Percentiles rank a stretch among this genome's conserved stretches.
These are phyloP conservation scores for Naganishia liquefaciens DNA, from an alignment of 1,284 basidiomycete genomes.

Conservation along the genomic window DNA sequence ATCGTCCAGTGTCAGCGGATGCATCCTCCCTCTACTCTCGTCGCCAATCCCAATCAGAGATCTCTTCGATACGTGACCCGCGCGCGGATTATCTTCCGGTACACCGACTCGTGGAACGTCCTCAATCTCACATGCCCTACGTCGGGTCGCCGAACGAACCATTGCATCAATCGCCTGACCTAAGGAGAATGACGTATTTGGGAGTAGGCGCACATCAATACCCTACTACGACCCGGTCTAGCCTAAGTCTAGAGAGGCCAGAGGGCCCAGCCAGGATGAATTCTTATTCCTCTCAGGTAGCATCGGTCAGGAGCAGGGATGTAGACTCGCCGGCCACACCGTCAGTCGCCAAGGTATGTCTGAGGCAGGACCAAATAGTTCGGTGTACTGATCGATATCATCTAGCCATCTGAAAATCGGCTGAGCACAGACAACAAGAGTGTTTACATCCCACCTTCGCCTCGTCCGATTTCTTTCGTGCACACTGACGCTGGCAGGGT, in stretches of 20 bases:
- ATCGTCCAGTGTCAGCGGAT: slow-evolving; percentile 32
- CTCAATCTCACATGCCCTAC: slow-evolving; percentile 21
- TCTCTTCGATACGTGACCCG: slow-evolving; percentile 25
- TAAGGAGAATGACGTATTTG: slow-evolving; percentile 29
- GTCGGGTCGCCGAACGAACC: slow-evolving; percentile 7
- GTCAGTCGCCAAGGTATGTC: slow-evolving; percentile 2
- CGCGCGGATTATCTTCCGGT: slow-evolving; percentile 10
- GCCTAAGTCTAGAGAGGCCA: slow-evolving; percentile 14
- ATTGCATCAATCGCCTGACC: slow-evolving; percentile 17
- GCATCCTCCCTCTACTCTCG: slow-evolving; percentile 32
- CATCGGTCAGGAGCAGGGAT: slow-evolving; percentile 20
- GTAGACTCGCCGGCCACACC: not conserved
- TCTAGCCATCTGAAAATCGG: not conserved
- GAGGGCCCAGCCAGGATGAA: slow-evolving; percentile 15
- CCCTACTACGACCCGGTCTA: slow-evolving; percentile 2
- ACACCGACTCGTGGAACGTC: slow-evolving; percentile 12
- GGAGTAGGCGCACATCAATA: slow-evolving; percentile 12
- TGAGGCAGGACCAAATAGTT: not conserved
- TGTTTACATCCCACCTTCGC: slow-evolving; percentile 17
- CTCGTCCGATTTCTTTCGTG: slow-evolving; percentile 29
- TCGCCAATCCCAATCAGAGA: slow-evolving; percentile 29
- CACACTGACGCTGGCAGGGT: slow-evolving; percentile 31
- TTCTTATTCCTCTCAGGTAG: slow-evolving; percentile 19
- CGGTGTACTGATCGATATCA: too few relatives aligned
- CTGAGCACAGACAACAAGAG: slow-evolving; percentile 26